Base-by-base conservation (phyloP, 805 yeast species). In the Clavispora vitiphila region DNA sequence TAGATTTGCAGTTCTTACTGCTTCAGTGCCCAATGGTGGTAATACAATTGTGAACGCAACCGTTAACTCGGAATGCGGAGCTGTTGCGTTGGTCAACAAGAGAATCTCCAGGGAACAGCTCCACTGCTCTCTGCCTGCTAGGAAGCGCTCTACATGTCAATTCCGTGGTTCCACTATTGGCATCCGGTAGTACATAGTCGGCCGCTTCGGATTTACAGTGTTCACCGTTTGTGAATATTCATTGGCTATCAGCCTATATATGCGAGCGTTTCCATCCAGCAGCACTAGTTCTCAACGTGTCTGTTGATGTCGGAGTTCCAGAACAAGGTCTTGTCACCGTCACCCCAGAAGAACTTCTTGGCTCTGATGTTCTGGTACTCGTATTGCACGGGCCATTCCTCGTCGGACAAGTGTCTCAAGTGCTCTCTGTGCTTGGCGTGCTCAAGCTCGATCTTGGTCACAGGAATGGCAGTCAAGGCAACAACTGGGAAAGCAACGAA, bases 311-410 rank as follows among this genome's bases (percentile, higher is more conserved):
- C 85, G 40, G 86, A 76, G 76, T 88, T 88, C 99, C 99, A 93
- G 85, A 93, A 93, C 63, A 84, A 72, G 49, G 98, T 88, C 79
- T 86, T 82, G 77, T 90, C 96, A 65, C 99, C 98, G 64, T 93
- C 91, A 63, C 99, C 99, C 98, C 98, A 93, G 83, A 89, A 91
- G 79, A 79, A 91, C 64, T 85, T 82, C 67, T 80, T 83, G 62
- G 66, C 64, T 80, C 98, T 87, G 57, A 89, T 67, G 78, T 93
- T 93, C 77, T 84, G 90, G 80, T 80, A 93, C 57, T 82, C 90
- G 74, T 86, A 86, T 69, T 85, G 93, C 48, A 66, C 71, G 60
- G 97, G 97, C 89, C 96, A 86, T 63, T 90, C 95, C 56, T 83
- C 91, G 64, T 90, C 97, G 25, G 88, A 65, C 44, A 87, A 71